Percentiles rank a stretch among this genome's conserved stretches.
Evolutionary conservation across 768 basidiomycete species (phyloP).

Genomic region (Pleurotus tuoliensis): DNA sequence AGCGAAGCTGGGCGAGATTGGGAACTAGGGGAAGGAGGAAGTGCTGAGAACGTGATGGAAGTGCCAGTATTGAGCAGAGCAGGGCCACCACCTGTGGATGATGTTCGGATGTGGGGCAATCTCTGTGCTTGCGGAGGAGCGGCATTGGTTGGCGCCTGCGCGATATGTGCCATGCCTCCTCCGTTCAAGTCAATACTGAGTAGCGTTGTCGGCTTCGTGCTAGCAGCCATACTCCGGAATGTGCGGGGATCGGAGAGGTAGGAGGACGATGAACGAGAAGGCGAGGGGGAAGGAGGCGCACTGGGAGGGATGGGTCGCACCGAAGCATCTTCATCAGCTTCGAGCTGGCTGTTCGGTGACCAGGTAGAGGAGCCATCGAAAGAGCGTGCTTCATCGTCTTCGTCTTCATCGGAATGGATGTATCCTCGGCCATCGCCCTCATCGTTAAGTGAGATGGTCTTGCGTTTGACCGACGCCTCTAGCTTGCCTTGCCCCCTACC

Average conservation of each 20-base stretch:
- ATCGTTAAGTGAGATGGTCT: conserved; percentile 64
- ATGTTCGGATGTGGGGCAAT: conserved; percentile 57
- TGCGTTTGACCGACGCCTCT: conserved; percentile 37
- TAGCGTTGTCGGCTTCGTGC: conserved; percentile 93
- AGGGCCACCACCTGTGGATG: conserved; percentile 47
- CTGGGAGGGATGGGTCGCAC: conserved; percentile 87
- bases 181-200: conserved; percentile 83
- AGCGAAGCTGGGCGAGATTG: conserved; percentile 41
- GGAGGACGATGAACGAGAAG: conserved; percentile 79
- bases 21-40: conserved; percentile 42
- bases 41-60: conserved; percentile 72
- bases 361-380: conserved; percentile 68
- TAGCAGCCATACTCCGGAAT: conserved; percentile 78
- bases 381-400: conserved; percentile 46
- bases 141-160: conserved; percentile 66
- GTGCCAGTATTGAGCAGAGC: conserved; percentile 42
- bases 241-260: conserved; percentile 80
- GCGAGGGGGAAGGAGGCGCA: conserved; percentile 81
- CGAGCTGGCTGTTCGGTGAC: conserved; percentile 67
- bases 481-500: conserved; percentile 28
- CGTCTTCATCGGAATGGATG: conserved; percentile 35
- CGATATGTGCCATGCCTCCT: conserved; percentile 82
- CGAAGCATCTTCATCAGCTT: conserved; percentile 95
- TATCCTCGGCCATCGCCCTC: conserved; percentile 41
- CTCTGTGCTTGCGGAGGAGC: conserved; percentile 51